phyloP scores from a whole-genome alignment of 2,329 filamentous ascomycete genomes.

The Rutstroemia sp. region DNA sequence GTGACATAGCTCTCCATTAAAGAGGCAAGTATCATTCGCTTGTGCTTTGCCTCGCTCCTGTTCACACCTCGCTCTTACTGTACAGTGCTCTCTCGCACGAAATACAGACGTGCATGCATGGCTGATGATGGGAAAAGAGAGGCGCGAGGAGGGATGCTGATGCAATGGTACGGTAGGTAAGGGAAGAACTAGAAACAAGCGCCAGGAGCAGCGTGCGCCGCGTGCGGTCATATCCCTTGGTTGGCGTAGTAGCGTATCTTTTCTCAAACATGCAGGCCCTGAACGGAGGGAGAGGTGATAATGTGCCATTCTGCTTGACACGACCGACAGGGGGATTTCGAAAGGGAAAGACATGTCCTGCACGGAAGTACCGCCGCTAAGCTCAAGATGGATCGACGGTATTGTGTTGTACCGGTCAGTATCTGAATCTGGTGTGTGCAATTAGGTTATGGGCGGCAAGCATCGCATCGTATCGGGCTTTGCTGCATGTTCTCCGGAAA shows the following conservation, averaged over 20 bases:
- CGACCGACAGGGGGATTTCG: no score
- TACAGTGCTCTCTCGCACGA: background rate
- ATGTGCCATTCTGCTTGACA: no score
- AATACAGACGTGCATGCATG: background rate
- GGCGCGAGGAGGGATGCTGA: background rate
- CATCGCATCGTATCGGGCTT: no score
- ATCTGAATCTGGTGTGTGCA: no score
- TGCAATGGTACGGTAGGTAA: background rate
- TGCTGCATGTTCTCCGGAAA: no score
- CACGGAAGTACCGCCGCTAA: no score
- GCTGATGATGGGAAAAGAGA: background rate
- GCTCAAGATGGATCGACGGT: no score
- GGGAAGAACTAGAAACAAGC: slow-evolving; percentile 6
- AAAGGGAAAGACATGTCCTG: no score
- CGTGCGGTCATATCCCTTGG: background rate
- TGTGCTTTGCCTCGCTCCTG: slow-evolving; percentile 1
- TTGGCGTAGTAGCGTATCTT: background rate
- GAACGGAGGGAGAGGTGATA: no score
- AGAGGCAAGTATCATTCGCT: background rate
- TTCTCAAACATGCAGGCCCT: background rate
- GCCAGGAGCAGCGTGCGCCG: slow-evolving; percentile 6
- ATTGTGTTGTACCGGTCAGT: no score
- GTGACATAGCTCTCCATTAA: background rate
- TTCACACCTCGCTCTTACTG: background rate
- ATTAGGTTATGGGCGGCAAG: no score